Evolutionary conservation across 1,284 basidiomycete genomes (phyloP), one percentile per base, ranked within the genome.

Genomic region (Ceratobasidium sp.): DNA sequence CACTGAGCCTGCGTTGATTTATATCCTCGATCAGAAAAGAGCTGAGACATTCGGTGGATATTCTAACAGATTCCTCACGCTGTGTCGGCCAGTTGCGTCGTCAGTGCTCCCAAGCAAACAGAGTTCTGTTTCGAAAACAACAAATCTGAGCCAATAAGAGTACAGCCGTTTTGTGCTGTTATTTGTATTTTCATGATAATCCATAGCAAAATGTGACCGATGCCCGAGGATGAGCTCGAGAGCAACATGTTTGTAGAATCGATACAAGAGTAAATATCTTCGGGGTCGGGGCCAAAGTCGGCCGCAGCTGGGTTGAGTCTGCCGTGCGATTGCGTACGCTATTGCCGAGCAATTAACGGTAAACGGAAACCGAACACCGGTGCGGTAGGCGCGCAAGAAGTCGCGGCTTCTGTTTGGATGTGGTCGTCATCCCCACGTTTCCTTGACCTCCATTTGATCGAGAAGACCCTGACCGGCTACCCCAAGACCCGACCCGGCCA

Each of bases 381-480:
- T 33, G 33, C 33, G 33, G 33, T 33, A 33, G 33, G 33, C 33
- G 33, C 33, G 33, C 33, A 33, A 33, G 33, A 33, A 33, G 33
- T 33, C 33, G n/a, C 6, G 33, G 13, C 7, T 28, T 60, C 39
- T 20, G n/a, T 51, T 49, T 12, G 46, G 18, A 18, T 49, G 46
- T 49, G 46, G 46, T 49, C 33, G 33, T 33, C 33, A 33, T 33
- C 33, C 33, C 33, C 46, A 49, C 18, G 12, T 49, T 49, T 49
- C 18, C 18, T 51, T 5, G 49, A 20, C 49, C 33, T 39, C 40
- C 10, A 33, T 44, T 66, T 23, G 44, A 26, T 46, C 63, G n/a
- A 20, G 10, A 46, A 49, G 73, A 63, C 53, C 63, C 73, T 53
- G 40, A 42, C 63, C 73, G 73, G 73, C 40, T 77, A 67, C 39